A percentile compares a stretch with the other conserved stretches of the same genome.
Evolutionary conservation across 1,139 yeast species (phyloP).

Genomic region (Geotrichum australiense): DNA sequence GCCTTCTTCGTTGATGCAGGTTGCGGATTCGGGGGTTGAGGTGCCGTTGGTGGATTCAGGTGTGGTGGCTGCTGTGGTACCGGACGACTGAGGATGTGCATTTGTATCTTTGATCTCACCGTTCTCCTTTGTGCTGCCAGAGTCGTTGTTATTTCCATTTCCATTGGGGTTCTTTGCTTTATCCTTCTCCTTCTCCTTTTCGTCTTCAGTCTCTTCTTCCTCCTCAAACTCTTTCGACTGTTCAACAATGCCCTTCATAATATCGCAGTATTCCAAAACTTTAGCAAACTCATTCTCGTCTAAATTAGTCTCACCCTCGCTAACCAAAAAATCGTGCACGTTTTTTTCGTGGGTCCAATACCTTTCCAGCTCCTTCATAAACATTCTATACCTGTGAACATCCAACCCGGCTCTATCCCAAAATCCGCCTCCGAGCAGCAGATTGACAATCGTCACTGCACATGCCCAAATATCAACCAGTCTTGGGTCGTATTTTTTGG

Average conservation of each 20-base stretch:
- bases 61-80: no score
- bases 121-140: no score
- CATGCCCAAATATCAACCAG: conserved; percentile 87
- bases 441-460: conserved; percentile 85
- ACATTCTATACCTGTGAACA: conserved; percentile 27
- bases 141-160: no score
- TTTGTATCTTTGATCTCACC: no score
- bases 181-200: neutral
- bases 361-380: conserved; percentile 32
- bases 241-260: conserved; percentile 3
- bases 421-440: conserved; percentile 41
- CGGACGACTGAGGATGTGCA: no score
- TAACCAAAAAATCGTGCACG: conserved; percentile 9
- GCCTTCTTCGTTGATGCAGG: no score
- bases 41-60: no score
- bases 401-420: conserved; percentile 29
- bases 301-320: conserved; percentile 15
- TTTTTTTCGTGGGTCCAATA: conserved; percentile 59
- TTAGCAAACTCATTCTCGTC: conserved; percentile 9
- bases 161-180: no score
- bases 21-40: no score
- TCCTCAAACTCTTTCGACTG: conserved; percentile 3
- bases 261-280: conserved; percentile 8
- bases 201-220: conserved; percentile 5
- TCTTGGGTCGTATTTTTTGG: conserved; percentile 59